Evolutionary conservation across 73 alveolate species (phyloP), one percentile per base, ranked within the genome.

Genomic region (Paramecium caudatum): DNA sequence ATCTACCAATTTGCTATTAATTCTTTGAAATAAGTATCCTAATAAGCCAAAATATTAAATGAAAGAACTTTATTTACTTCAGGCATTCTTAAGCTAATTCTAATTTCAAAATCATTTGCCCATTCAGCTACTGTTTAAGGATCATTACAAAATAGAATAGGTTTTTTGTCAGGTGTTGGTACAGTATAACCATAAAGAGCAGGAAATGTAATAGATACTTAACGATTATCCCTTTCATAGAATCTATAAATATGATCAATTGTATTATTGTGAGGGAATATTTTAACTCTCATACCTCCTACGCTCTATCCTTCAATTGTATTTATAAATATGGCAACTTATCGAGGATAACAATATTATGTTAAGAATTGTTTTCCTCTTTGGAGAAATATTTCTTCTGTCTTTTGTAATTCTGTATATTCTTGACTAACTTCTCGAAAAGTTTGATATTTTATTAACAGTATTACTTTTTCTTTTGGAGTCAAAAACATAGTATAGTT

Each of bases 191-290:
- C 68, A 45, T 74, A 74, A 8, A 43, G 8, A 5, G 65, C 88
- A 0, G 88, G 88, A 15, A 74, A 74, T 74, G 17, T 8, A 4
- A 74, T 74, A 4, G 43, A 74, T 74, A 74, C 88, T 21, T 74
- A 41, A 21, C 88, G 7, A 74, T 74, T 74, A 74, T 74, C 88
- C 32, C 88, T 74, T 45, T 74, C 88, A 74, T 41, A 74, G 43
- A 74, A 74, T 74, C 88, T 74, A 43, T 74, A 74, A 37, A 39
- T 27, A 43, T 41, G 68, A 74, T 74, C 88, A 0, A 43, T 45
- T 0, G 45, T 39, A 15, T 74, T 74, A 19, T 13, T 30, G 16
- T 45, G 43, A 37, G 88, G 88, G 19, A 74, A 74, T 74, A 74
- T 45, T 4, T 74, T 74, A n/a, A 74, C n/a, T 43, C 88, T 74